Base-by-base conservation (phyloP, 2,329 filamentous ascomycete species). In the Lecanicillium sp. region DNA sequence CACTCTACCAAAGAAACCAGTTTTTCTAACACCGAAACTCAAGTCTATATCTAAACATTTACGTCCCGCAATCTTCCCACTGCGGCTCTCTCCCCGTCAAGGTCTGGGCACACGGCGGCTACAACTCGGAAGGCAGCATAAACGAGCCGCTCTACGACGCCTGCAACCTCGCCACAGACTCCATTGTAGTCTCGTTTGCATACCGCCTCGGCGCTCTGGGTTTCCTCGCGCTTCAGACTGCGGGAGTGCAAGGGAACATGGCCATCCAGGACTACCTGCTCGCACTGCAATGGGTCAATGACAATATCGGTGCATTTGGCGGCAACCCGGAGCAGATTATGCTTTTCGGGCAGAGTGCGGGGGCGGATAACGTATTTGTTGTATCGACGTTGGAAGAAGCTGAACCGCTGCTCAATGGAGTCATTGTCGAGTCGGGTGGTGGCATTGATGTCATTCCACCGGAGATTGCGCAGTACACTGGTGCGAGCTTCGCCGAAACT, bases 271-370 rank as follows among this genome's bases (percentile, higher is more conserved):
- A 45, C 31, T 40, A 38, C 25, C 13, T 45, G 3, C 49, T 64
- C 8, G 69, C 69, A 0, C 53, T 73, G 12, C 56, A 69, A 46
- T 75, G 71, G 70, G 60, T 70, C 1, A 15, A 45, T 17, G 22
- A 31, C 9, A 49, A 50, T 14, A 44, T 49, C 27, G 43, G 19
- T 4, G 5, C 7, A 12, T 34, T 39, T 34, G 37, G 37, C 8
- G 37, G 30, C 22, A 13, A 17, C 15, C 22, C 20, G 3, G 19
- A 17, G 5, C 15, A 25, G 20, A 31, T 34, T 29, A 8, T 29
- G 22, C 30, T 39, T 4, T 39, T 39, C 34, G 22, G 37, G 4
- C 22, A 39, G 25, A 39, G 37, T 32, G 30, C 37, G 5, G 37
- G 37, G 17, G 29, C 29, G 9, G 29, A 33, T n/a, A 33, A 35